These are phyloP conservation scores for Ogataea glucozyma DNA, from an alignment of 805 yeast species.

Conservation along the genomic window DNA sequence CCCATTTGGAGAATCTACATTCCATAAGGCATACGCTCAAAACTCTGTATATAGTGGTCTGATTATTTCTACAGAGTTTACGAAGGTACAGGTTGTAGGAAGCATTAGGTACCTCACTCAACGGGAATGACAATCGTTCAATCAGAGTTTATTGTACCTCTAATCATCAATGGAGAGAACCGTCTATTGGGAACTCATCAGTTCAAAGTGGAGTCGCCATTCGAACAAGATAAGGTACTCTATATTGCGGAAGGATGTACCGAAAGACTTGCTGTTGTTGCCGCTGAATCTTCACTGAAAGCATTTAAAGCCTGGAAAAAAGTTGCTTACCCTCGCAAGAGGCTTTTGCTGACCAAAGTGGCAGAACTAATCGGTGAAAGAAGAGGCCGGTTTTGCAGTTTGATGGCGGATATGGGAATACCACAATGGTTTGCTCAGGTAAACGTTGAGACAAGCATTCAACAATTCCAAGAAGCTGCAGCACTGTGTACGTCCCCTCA, in stretches of 20 bases:
- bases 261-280: not conserved
- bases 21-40: no score
- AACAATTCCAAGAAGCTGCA: slow-evolving; percentile 10
- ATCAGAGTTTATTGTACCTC: slow-evolving; percentile 1
- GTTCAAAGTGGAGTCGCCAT: slow-evolving; percentile 8
- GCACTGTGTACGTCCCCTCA: slow-evolving; percentile 9
- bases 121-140: not conserved
- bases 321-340: not conserved
- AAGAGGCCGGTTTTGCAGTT: not conserved
- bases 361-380: not conserved
- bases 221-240: not conserved
- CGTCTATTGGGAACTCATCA: not conserved
- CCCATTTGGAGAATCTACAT: no score
- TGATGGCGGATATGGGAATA: slow-evolving; percentile 9
- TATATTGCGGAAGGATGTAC: slow-evolving; percentile 9
- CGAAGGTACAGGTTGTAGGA: no score
- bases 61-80: not conserved
- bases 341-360: slow-evolving; percentile 4
- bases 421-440: slow-evolving; percentile 8
- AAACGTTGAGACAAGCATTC: slow-evolving; percentile 6
- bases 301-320: slow-evolving; percentile 9
- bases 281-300: slow-evolving; percentile 5
- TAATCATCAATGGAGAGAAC: slow-evolving; percentile 6
- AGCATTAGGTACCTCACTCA: no score
- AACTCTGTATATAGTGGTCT: no score